A percentile compares a stretch with the other conserved stretches of the same genome.
Evolutionary conservation across 1,284 basidiomycete genomes (phyloP).

Genomic region (Coniophora puteana): DNA sequence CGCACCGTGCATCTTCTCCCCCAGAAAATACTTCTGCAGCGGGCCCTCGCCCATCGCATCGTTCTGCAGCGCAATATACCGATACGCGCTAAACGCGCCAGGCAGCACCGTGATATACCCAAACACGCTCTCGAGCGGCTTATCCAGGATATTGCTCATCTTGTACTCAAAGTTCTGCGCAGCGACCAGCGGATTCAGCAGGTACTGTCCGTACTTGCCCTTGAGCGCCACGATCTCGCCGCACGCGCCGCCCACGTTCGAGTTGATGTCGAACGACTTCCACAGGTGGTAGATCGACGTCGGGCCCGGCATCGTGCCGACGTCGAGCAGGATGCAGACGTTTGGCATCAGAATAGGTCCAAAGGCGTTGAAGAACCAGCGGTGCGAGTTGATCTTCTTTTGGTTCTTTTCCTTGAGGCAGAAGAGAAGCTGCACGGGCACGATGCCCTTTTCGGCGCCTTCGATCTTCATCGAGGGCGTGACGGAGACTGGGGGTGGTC

Average conservation of each 20-base stretch:
- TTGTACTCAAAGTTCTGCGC: conserved; percentile 98
- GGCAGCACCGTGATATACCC: conserved; percentile 93
- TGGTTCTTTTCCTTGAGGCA: conserved; percentile 93
- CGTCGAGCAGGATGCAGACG: conserved; percentile 92
- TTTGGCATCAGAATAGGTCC: conserved; percentile 79
- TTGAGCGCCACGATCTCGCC: conserved; percentile 96
- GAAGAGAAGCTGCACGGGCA: conserved; percentile 92
- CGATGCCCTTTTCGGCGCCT: conserved; percentile 73
- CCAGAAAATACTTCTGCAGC: conserved; percentile 91
- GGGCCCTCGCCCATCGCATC: conserved; percentile 82
- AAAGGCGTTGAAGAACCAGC: conserved; percentile 92
- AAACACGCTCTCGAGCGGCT: conserved; percentile 83
- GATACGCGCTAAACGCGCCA: conserved; percentile 90
- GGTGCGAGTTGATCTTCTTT: conserved; percentile 93
- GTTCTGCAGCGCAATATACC: conserved; percentile 90
- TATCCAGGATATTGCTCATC: conserved; percentile 92
- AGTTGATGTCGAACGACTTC: conserved; percentile 97
- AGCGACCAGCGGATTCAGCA: conserved; percentile 83
- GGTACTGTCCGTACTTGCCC: conserved; percentile 74
- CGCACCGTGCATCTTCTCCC: conserved; percentile 89
- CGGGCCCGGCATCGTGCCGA: conserved; percentile 89
- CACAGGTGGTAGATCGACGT: conserved; percentile 93
- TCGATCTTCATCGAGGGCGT: conserved; percentile 80
- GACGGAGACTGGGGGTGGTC: conserved; percentile 62
- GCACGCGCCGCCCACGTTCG: conserved; percentile 93